Conservation (phyloP, 2,329 filamentous ascomycete species). For the Phialocephala subalpina region DNA sequence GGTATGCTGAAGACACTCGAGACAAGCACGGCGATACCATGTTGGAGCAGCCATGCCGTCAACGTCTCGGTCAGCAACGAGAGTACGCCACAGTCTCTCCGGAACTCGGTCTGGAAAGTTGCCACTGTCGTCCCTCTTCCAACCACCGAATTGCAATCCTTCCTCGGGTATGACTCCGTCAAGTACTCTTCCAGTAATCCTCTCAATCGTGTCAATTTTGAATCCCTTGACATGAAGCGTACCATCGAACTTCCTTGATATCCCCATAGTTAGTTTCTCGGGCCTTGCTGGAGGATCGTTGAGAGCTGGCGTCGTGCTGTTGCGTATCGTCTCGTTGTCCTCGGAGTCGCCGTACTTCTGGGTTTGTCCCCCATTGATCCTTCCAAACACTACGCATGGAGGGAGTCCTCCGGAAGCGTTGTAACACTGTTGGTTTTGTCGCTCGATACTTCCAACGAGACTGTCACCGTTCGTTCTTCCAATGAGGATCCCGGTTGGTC, state of each 20-base stretch:
- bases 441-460: conserved; percentile 27
- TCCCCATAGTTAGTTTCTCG: not conserved
- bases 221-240: conserved; percentile 24
- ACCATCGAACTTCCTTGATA: not conserved
- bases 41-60: not conserved
- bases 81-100: conserved; percentile 2
- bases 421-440: conserved; percentile 25
- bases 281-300: not conserved
- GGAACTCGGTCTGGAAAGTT: not conserved
- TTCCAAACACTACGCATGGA: not conserved
- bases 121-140: not conserved
- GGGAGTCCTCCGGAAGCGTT: conserved; percentile 14
- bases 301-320: not conserved
- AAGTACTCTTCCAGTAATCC: conserved; percentile 7
- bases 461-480: conserved; percentile 33
- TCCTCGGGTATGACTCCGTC: conserved; percentile 24
- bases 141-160: conserved; percentile 22
- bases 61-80: conserved; percentile 7
- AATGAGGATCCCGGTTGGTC: conserved; percentile 2
- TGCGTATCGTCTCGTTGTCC: too few relatives aligned
- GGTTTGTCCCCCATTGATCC: not conserved
- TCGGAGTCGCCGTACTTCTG: not conserved
- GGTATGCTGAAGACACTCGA: not conserved
- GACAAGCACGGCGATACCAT: conserved; percentile 12
- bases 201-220: conserved; percentile 15